A percentile compares a stretch with the other conserved stretches of the same genome.
These are phyloP conservation scores for Phaeoacremonium minimum DNA, from an alignment of 2,329 filamentous ascomycete species.

Conservation along the genomic window DNA sequence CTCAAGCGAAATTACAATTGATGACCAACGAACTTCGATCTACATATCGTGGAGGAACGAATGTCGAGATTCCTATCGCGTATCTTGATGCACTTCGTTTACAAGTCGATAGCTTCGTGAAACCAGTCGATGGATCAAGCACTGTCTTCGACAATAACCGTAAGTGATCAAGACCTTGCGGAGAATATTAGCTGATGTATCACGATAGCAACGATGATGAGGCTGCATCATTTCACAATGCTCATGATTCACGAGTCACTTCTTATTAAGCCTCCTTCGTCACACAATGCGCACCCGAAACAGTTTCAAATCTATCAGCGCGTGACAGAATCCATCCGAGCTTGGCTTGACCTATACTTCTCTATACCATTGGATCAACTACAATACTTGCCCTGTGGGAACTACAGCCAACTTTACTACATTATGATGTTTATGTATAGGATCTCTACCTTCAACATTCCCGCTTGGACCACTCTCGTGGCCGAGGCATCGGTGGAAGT, in stretches of 20 bases:
- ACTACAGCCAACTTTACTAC: slow-evolving; percentile 7
- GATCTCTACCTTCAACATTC: slow-evolving; percentile 2
- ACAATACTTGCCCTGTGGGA: slow-evolving; percentile 2
- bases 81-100: slow-evolving; percentile 3
- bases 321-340: slow-evolving; percentile 7
- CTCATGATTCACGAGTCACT: slow-evolving; percentile 9
- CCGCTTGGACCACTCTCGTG: slow-evolving; percentile 1
- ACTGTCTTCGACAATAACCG: slow-evolving; percentile 1
- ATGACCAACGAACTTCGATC: slow-evolving; percentile 14
- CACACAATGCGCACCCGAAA: slow-evolving; percentile 2
- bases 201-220: neutral
- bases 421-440: slow-evolving; percentile 7
- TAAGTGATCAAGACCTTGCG: neutral
- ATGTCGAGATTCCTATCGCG: neutral
- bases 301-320: slow-evolving; percentile 8
- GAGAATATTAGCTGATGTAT: neutral
- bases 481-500: neutral
- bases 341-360: slow-evolving; percentile 8
- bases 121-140: neutral
- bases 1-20: slow-evolving; percentile 15
- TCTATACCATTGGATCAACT: slow-evolving; percentile 2
- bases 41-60: slow-evolving; percentile 2
- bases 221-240: slow-evolving; percentile 6
- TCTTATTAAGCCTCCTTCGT: neutral
- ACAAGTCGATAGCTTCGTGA: slow-evolving; percentile 4